Conservation (phyloP, 345 rosid species). For the Hibiscus tridactylites region DNA sequence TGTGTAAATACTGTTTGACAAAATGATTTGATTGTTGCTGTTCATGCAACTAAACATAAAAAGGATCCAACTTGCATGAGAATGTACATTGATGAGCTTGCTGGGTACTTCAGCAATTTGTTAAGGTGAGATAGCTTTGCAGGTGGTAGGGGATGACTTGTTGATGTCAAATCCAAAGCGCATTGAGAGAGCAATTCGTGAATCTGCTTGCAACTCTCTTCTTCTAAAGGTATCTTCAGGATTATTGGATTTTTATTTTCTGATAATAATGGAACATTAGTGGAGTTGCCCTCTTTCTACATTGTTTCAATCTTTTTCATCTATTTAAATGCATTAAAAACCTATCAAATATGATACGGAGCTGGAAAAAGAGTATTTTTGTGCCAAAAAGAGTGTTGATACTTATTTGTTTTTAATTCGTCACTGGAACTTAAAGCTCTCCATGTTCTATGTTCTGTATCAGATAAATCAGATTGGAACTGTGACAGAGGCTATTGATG, state of each 20-base stretch:
- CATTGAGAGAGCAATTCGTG: constrained; percentile 63
- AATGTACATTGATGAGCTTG: no score
- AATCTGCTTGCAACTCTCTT: constrained; percentile 83
- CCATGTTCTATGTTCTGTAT: no score
- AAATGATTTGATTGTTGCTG: constrained; percentile 4
- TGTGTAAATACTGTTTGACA: neutral
- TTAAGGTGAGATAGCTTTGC: no score
- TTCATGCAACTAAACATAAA: neutral
- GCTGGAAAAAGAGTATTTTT: no score
- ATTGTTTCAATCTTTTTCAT: no score
- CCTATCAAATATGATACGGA: no score
- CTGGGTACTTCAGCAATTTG: neutral
- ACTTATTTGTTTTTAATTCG: no score
- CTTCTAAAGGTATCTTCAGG: constrained; percentile 69
- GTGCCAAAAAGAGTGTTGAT: no score
- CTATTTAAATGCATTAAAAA: no score
- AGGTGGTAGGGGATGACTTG: neutral
- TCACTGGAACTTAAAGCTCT: no score
- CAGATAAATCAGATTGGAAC: constrained; percentile 37
- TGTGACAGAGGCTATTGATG: constrained; percentile 89
- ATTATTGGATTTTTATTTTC: constrained; percentile 9
- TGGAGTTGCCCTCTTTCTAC: no score
- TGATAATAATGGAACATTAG: no score
- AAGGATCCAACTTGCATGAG: neutral
- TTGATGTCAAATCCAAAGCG: constrained; percentile 87